Percentiles rank a stretch among this genome's conserved stretches.
Evolutionary conservation across 768 basidiomycete species (phyloP).

Genomic region (Hypsizygus marmoreus): DNA sequence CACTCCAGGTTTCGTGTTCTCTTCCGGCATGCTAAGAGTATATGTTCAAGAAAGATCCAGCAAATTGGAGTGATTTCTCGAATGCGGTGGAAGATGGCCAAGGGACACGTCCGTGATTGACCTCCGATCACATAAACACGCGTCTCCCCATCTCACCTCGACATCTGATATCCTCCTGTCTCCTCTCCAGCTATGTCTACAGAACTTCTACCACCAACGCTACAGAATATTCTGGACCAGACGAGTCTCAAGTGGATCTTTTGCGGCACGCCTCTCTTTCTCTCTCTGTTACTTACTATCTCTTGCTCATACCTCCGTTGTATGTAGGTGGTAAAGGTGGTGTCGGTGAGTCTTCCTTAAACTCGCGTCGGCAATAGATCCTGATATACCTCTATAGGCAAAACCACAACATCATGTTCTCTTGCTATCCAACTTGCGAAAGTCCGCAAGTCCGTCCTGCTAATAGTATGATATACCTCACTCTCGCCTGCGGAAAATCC

Average conservation of each 20-base stretch:
- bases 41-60: constrained; percentile 15
- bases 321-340: constrained; percentile 93
- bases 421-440: constrained; percentile 95
- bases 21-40: constrained; percentile 30
- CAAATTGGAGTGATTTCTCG: constrained; percentile 6
- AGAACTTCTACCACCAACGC: constrained; percentile 75
- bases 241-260: constrained; percentile 97
- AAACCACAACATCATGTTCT: constrained; percentile 97
- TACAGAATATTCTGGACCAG: constrained; percentile 95
- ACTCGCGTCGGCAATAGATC: not conserved
- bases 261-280: constrained; percentile 66
- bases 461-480: constrained; percentile 69
- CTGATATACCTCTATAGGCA: constrained; percentile 53
- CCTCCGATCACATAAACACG: no score
- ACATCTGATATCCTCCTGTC: not conserved
- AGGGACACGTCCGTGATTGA: no score
- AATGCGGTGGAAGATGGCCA: constrained; percentile 13
- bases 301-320: constrained; percentile 15
- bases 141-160: not conserved
- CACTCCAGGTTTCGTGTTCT: constrained; percentile 21
- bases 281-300: constrained; percentile 1
- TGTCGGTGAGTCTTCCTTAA: constrained; percentile 67
- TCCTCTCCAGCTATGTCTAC: constrained; percentile 45
- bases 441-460: constrained; percentile 90
- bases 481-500: not conserved